Evolutionary conservation across 2,329 filamentous ascomycete species (phyloP), one percentile per base, ranked within the genome.

Genomic region (Colletotrichum graminicola): DNA sequence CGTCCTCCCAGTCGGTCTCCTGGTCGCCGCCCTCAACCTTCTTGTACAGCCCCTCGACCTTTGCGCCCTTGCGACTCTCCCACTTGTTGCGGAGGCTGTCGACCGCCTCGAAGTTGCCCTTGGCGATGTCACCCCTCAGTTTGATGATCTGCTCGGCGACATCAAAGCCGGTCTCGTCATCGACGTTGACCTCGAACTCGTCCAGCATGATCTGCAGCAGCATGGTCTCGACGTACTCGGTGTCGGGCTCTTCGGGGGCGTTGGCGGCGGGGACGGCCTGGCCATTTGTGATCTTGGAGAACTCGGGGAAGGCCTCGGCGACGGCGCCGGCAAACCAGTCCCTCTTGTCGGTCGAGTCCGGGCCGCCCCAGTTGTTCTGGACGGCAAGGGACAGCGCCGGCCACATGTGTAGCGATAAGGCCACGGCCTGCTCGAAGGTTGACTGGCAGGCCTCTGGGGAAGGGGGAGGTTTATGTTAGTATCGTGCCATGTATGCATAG

Each of bases 281-380:
- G 67, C 73, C 74, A 73, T 75, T 73, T 47, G 76, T 60, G 36
- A 81, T 73, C 70, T 79, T 79, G 67, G 83, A 82, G 75, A 97
- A 89, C 75, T 94, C 88, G 29, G 86, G 85, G 76, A 98, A 92
- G 73, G 97, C 89, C 34, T 97, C 94, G 71, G 91, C 92, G 64
- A 98, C 87, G 54, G 93, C 93, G 74, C 94, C 95, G 62, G 93
- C 95, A 77, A 99, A 93, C 95, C 95, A 98, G 86, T 97, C 95
- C 77, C 95, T 93, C 85, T 98, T 98, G 82, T 97, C 94, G 72
- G 87, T 81, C 29, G 91, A 92, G 78, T 94, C 91, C 51, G 93
- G 90, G 2, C 95, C 96, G 77, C 95, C 96, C 92, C 95, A 97
- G 82, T 90, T 87, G 80, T 94, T 94, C 79, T 93, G 89, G 55